Evolutionary conservation across 2,329 filamentous ascomycete genomes (phyloP).

Genomic region (Pyrenophora tritici-repentis): DNA sequence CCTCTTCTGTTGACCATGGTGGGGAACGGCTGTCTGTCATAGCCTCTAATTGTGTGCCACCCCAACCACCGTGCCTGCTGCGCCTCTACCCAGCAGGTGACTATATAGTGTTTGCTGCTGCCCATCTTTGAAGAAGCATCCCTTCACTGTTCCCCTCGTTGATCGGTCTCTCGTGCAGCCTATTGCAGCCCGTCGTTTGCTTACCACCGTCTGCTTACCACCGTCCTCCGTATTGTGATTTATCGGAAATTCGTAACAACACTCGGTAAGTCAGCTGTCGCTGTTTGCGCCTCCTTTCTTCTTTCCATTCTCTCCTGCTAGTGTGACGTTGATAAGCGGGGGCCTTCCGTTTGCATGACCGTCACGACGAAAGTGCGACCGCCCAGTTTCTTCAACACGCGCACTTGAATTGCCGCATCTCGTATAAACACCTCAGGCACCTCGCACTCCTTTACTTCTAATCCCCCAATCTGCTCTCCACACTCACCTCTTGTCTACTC

Average conservation of each 20-base stretch:
- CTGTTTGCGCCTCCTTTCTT: neutral
- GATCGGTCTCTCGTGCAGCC: neutral
- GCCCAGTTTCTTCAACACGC: neutral
- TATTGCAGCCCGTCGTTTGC: neutral
- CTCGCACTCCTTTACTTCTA: neutral
- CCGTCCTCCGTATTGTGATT: no score
- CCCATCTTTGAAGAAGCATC: neutral
- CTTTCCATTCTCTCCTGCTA: neutral
- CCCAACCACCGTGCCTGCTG: conserved; percentile 23
- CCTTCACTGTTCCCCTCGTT: neutral
- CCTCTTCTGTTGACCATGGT: no score
- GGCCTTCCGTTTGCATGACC: conserved; percentile 6
- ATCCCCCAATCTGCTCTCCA: neutral
- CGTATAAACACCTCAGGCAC: conserved; percentile 10
- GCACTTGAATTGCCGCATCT: conserved; percentile 3
- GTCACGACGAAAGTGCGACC: conserved; percentile 4
- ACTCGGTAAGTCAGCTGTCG: neutral
- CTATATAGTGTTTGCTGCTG: conserved; percentile 23
- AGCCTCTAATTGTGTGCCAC: conserved; percentile 8
- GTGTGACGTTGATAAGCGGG: neutral
- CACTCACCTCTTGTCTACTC: neutral
- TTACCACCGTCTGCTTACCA: neutral
- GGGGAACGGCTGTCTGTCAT: no score
- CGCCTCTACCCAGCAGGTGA: conserved; percentile 11
- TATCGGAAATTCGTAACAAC: no score